Conservation (phyloP, 2,329 filamentous ascomycete genomes). For the Alternaria metachromatica region DNA sequence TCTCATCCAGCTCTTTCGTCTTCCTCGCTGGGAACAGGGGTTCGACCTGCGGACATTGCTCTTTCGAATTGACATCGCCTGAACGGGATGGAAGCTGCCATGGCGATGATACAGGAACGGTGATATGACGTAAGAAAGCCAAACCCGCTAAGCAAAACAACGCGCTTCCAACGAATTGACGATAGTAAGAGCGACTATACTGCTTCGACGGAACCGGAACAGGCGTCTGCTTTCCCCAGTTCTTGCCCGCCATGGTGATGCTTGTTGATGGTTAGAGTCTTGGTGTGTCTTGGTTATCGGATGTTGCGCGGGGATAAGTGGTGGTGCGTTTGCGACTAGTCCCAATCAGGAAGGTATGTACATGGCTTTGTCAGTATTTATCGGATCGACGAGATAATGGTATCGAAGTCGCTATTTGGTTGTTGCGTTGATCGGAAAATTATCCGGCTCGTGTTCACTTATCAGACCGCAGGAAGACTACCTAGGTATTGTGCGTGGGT, state of each 20-base stretch:
- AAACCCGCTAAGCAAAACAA: constrained; percentile 5
- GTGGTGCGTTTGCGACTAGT: not conserved
- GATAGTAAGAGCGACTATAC: not conserved
- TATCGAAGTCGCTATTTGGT: not conserved
- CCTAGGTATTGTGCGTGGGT: not conserved
- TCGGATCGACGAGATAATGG: not conserved
- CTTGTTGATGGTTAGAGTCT: constrained; percentile 3
- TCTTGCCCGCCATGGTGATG: constrained; percentile 20
- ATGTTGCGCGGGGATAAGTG: constrained; percentile 11
- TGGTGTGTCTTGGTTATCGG: not conserved
- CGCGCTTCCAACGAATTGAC: constrained; percentile 5
- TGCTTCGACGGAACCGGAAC: not conserved
- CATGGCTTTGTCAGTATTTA: not conserved
- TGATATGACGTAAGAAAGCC: constrained; percentile 4
- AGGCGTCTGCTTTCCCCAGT: constrained; percentile 10
- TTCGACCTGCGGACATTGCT: constrained; percentile 38
- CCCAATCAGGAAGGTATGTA: constrained; percentile 12
- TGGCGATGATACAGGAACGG: constrained; percentile 23
- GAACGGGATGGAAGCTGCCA: constrained; percentile 14
- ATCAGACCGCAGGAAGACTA: not conserved
- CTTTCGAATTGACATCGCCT: constrained; percentile 1
- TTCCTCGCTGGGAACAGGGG: constrained; percentile 32
- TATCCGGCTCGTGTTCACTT: not conserved
- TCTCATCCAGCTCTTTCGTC: constrained; percentile 36
- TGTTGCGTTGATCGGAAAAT: not conserved